Conservation (phyloP, 2,329 filamentous ascomycete genomes). For the Lachnellula cervina region DNA sequence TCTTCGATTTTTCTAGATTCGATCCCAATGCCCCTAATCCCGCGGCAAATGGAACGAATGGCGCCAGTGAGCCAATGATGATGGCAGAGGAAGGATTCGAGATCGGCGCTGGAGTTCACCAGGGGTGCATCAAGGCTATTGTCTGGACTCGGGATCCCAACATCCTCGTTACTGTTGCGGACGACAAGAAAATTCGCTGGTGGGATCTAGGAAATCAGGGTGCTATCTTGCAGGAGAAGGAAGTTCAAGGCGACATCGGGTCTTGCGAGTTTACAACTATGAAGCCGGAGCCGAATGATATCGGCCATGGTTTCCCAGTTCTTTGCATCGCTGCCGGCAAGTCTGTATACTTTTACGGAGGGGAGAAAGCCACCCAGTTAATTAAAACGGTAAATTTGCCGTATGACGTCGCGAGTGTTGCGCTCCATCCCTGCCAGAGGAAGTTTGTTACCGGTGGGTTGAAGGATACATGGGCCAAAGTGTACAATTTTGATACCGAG, state of each 20-base stretch:
- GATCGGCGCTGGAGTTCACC: conserved; percentile 79
- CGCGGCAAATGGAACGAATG: conserved; percentile 14
- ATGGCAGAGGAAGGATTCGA: conserved; percentile 65
- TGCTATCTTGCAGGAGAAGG: conserved; percentile 65
- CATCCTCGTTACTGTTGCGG: conserved; percentile 81
- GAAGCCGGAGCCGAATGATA: conserved; percentile 54
- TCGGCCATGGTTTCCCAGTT: conserved; percentile 64
- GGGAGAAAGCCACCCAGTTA: conserved; percentile 59
- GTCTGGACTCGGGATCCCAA: conserved; percentile 90
- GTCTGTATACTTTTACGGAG: conserved; percentile 87
- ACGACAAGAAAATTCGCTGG: conserved; percentile 90
- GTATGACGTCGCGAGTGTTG: conserved; percentile 87
- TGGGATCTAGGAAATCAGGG: conserved; percentile 78
- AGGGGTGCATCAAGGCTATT: conserved; percentile 89
- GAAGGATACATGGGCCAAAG: conserved; percentile 92
- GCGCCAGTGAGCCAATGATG: conserved; percentile 1
- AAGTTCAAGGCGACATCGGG: conserved; percentile 79
- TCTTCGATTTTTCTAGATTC: conserved; percentile 73
- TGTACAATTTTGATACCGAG: conserved; percentile 83
- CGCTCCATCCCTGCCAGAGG: conserved; percentile 73
- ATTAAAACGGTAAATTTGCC: conserved; percentile 76
- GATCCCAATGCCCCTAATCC: conserved; percentile 34
- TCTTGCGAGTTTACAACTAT: conserved; percentile 83
- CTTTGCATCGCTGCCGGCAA: conserved; percentile 92
- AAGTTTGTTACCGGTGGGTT: conserved; percentile 88